Percentiles rank a stretch among this genome's conserved stretches.
Conservation (phyloP, 495 filamentous ascomycete genomes). For the Mytilinidion resinicola region DNA sequence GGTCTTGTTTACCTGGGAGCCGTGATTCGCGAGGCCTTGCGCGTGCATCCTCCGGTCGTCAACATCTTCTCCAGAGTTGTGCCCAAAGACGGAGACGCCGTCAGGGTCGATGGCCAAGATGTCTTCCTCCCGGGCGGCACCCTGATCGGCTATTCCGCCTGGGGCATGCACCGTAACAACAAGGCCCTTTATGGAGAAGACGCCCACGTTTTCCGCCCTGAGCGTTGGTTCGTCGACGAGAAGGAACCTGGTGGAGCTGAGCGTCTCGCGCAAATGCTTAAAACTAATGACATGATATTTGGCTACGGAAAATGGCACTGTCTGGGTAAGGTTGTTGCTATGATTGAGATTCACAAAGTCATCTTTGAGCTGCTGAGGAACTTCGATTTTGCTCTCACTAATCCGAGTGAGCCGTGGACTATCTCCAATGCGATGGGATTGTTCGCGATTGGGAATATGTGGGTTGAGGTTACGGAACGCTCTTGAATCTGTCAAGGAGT, state of each 20-base stretch:
- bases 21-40: constrained; percentile 22
- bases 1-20: constrained; percentile 18
- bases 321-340: constrained; percentile 18
- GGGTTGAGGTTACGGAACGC: constrained; percentile 22
- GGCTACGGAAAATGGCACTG: constrained; percentile 23
- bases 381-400: constrained; percentile 48
- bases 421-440: constrained; percentile 17
- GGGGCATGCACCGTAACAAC: constrained; percentile 28
- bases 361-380: constrained; percentile 41
- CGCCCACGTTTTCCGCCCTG: constrained; percentile 25
- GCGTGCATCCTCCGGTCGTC: constrained; percentile 23
- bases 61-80: constrained; percentile 20
- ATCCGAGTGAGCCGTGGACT: constrained; percentile 43
- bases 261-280: constrained; percentile 16
- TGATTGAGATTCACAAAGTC: constrained; percentile 24
- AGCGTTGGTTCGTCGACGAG: constrained; percentile 24
- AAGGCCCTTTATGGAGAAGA: constrained; percentile 31
- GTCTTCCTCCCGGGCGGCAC: constrained; percentile 23
- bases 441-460: constrained; percentile 21
- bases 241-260: constrained; percentile 11
- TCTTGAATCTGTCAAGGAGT: background rate
- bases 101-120: constrained; percentile 35
- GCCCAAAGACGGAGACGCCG: constrained; percentile 24
- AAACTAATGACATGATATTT: constrained; percentile 24
- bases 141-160: constrained; percentile 31